Evolutionary conservation across 2,329 filamentous ascomycete species (phyloP), one percentile per base, ranked within the genome.

Genomic region (Penicillium sp.): DNA sequence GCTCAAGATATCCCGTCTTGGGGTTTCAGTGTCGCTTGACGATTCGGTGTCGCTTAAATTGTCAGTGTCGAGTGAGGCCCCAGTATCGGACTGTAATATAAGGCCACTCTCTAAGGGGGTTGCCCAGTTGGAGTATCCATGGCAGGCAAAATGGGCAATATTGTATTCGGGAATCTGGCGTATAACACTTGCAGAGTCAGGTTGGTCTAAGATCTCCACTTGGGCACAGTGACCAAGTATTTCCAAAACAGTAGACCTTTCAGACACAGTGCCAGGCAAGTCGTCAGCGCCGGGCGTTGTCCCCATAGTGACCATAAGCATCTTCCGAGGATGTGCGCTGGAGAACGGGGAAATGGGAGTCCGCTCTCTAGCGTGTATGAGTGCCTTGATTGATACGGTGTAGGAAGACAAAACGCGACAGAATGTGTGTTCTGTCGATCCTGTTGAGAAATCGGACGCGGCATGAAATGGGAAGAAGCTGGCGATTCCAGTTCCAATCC

Each of bases 101-200:
- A 15, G 45, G 52, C 70, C 73, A 37, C 58, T 52, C 6, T 45
- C 4, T 5, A 63, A 68, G 0, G 74, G 71, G 7, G 73, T 18
- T 0, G 3, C 2, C 0, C 20, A 4, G 46, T 75, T 47, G 0
- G 66, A 56, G 1, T 20, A 2, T 0, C 70, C 74, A 46, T 61
- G 75, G 6, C 75, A 70, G 1, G 75, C 74, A 46, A 78, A 78
- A 52, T 78, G 75, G 49, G 76, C 74, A 4, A 77, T 68, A 10
- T 61, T 55, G 56, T 67, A 40, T 40, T 41, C 34, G 13, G 71
- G n/a, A n/a, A n/a, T n/a, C n/a, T n/a, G n/a, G n/a, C n/a, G n/a
- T n/a, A n/a, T n/a, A n/a, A n/a, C n/a, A n/a, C n/a, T n/a, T n/a
- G n/a, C n/a, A n/a, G n/a, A n/a, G n/a, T n/a, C n/a, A n/a, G n/a